These are phyloP conservation scores for Zygoascus meyerae DNA, from an alignment of 1,139 yeast species.

Conservation along the genomic window DNA sequence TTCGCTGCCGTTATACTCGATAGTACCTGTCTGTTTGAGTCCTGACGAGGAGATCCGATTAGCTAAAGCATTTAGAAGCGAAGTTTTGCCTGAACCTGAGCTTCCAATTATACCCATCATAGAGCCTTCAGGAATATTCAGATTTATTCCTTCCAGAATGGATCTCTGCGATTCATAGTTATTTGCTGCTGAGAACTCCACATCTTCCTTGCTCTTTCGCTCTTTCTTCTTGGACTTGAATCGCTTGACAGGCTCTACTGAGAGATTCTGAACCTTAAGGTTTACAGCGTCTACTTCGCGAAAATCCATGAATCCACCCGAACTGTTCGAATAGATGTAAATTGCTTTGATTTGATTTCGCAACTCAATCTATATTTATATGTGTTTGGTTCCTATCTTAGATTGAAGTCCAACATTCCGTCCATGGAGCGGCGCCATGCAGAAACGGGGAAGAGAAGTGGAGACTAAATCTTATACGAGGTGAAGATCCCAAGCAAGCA, in stretches of 20 bases:
- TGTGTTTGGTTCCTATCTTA: no score
- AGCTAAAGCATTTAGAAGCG: constrained; percentile 67
- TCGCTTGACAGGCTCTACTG: neutral
- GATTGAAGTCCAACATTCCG: no score
- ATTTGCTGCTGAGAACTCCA: neutral
- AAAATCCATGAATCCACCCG: neutral
- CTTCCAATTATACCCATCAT: constrained; percentile 76
- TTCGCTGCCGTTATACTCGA: constrained; percentile 39
- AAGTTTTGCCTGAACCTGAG: constrained; percentile 84
- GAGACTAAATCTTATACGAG: no score
- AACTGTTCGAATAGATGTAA: no score
- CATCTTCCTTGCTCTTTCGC: neutral
- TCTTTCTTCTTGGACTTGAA: neutral
- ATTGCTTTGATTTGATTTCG: no score
- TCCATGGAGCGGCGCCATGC: no score
- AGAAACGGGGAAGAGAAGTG: no score
- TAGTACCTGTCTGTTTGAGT: constrained; percentile 26
- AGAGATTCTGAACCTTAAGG: neutral
- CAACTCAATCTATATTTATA: no score
- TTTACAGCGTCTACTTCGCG: constrained; percentile 1
- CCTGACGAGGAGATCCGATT: constrained; percentile 43
- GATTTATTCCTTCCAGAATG: constrained; percentile 44
- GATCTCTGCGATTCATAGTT: neutral
- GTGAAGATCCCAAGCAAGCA: no score
- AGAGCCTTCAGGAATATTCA: constrained; percentile 49